These are phyloP conservation scores for Sutorius eximius DNA, from an alignment of 1,284 basidiomycete species.

Conservation along the genomic window DNA sequence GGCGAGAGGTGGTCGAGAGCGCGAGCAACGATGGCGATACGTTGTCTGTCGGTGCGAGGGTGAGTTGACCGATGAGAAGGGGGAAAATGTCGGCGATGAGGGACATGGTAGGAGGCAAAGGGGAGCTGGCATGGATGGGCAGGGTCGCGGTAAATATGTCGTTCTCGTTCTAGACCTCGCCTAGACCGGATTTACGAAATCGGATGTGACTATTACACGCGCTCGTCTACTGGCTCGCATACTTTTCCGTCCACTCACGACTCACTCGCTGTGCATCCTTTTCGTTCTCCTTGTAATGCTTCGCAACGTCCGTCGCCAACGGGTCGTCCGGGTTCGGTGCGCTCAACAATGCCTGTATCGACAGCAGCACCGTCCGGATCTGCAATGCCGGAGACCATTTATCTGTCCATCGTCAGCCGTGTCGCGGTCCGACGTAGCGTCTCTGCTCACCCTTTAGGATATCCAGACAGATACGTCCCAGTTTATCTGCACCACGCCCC, in stretches of 20 bases:
- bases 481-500: constrained; percentile 69
- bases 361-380: constrained; percentile 96
- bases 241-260: constrained; percentile 89
- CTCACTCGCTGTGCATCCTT: constrained; percentile 87
- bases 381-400: constrained; percentile 99
- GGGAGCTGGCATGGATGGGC: background rate
- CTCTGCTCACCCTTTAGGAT: constrained; percentile 82
- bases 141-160: constrained; percentile 4
- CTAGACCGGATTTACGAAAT: constrained; percentile 23
- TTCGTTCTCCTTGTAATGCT: constrained; percentile 99
- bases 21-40: constrained; percentile 21
- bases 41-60: background rate
- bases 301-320: constrained; percentile 96
- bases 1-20: constrained; percentile 27
- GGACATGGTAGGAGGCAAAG: constrained; percentile 19
- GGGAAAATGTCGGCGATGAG: constrained; percentile 36
- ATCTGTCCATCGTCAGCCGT: constrained; percentile 50
- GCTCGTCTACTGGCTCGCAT: constrained; percentile 45
- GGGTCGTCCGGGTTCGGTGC: constrained; percentile 99
- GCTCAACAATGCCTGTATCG: constrained; percentile 92
- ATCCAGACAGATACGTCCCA: constrained; percentile 96
- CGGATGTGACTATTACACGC: constrained; percentile 7
- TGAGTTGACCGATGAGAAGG: constrained; percentile 33
- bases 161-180: constrained; percentile 17
- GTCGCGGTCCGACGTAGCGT: background rate